Base-by-base conservation (phyloP, 176 grass and related monocot species). In the Lolium rigidum region DNA sequence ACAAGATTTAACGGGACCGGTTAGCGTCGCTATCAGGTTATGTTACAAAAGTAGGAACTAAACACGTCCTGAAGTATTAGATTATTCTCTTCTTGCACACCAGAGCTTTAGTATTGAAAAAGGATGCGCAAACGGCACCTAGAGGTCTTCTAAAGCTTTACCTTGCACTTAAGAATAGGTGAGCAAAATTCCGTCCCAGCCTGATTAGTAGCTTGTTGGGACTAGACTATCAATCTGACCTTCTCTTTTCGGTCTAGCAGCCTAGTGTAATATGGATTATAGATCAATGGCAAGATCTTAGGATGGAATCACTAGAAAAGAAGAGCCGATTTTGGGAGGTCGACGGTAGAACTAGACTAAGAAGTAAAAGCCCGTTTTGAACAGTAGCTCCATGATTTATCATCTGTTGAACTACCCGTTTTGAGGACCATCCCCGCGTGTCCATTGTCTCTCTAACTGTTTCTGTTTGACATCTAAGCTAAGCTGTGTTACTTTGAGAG, bases 211-310 rank as follows among this genome's bases (percentile, higher is more conserved):
- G 78, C 59, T 14, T 48, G 43, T 9, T 60, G 26, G 60, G 68
- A 85, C 48, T 59, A 76, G 25, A 35, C 74, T 76, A 90, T n/a
- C 51, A 69, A 35, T 35, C 31, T 84, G 81, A 64, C 35, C 22
- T 57, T 82, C 50, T 65, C 10, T 2, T 25, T 4, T 38, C 49
- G 59, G 15, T 62, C 72, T 88, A 17, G 10, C 8, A 12, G 10
- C 22, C 58, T 63, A 9, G 3, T 75, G 16, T 68, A 74, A 46
- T 26, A 85, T 18, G 16, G 11, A 76, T 24, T 89, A 6, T 85
- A 26, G n/a, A n/a, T n/a, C n/a, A n/a, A n/a, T n/a, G n/a, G n/a
- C n/a, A n/a, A n/a, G n/a, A n/a, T n/a, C n/a, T n/a, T n/a, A n/a
- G n/a, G n/a, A n/a, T n/a, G n/a, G n/a, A 14, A 31, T 14, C 62